Base-by-base conservation (phyloP, 495 filamentous ascomycete species). In the Hypomontagnella monticulosa region DNA sequence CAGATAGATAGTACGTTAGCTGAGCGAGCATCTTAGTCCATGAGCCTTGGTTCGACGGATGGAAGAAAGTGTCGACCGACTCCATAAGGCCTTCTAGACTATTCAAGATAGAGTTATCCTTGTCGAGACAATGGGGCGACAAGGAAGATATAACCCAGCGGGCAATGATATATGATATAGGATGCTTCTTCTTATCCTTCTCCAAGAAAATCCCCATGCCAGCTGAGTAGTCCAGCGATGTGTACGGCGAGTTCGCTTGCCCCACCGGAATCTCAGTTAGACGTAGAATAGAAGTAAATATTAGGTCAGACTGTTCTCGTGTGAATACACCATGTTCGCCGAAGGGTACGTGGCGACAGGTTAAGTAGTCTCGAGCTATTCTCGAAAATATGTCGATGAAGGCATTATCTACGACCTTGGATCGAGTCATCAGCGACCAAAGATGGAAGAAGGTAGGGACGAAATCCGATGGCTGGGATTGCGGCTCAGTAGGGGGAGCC, bases 1-100 rank as follows among this genome's bases (percentile, higher is more conserved):
- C 95, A 4, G 92, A 88, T 2, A 98, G 83, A 76, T 96, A 97
- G 76, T 91, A 97, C 20, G 96, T 90, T 46, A 99, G 81, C 71
- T 97, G 93, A 0, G 92, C 88, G 14, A 99, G 79, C 47, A 92
- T 92, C 72, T 88, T 92, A 0, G 94, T 97, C 95, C 95, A 99
- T 37, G 72, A 78, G 7, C 95, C 95, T 44, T 95, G 91, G 74
- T 99, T 99, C 9, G 96, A 98, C 14, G 95, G 95, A 66, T 99
- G 95, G 81, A 97, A 99, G 78, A 98, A 99, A 1, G 95, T 99
- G 73, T 99, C 95, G 43, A 98, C 90, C 11, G 92, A 96, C 72
- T 98, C 89, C 64, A 99, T 92, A 37, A 99, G 82, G 6, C 93
- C 95, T 73, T 99, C 96, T 1, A 99, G 86, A 61, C 89, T 91